These are phyloP conservation scores for Dioszegia aurantiaca DNA, from an alignment of 768 basidiomycete species.

Conservation along the genomic window DNA sequence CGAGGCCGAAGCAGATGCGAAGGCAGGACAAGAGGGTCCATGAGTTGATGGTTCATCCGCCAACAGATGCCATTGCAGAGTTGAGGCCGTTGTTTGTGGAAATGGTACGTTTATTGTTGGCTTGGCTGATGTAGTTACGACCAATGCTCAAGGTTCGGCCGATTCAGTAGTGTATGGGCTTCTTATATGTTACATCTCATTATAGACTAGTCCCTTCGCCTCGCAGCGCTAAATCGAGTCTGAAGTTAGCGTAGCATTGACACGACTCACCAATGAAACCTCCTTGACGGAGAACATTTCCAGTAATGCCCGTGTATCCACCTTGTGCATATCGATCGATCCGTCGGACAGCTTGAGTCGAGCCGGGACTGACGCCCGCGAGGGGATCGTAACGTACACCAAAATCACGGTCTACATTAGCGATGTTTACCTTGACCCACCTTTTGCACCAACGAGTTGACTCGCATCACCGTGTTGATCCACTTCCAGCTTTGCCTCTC, in stretches of 20 bases:
- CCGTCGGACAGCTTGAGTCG: constrained; percentile 51
- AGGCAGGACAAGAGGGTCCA: constrained; percentile 12
- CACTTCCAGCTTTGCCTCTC: constrained; percentile 74
- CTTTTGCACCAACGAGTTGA: constrained; percentile 96
- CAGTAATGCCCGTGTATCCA: constrained; percentile 62
- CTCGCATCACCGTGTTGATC: constrained; percentile 94
- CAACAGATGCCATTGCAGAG: constrained; percentile 71
- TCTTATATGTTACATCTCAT: too few relatives aligned
- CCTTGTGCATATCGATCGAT: constrained; percentile 28
- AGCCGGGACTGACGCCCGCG: constrained; percentile 52
- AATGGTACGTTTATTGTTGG: constrained; percentile 61
- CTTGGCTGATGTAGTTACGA: constrained; percentile 9
- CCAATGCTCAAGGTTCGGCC: constrained; percentile 18
- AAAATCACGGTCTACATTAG: constrained; percentile 76
- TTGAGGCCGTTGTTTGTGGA: constrained; percentile 86
- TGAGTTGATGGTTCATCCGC: constrained; percentile 64
- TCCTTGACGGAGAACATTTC: constrained; percentile 75
- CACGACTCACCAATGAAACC: constrained; percentile 55
- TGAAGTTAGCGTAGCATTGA: constrained; percentile 14
- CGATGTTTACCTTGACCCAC: constrained; percentile 54
- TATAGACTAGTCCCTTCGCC: constrained; percentile 35
- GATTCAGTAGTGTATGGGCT: constrained; percentile 4
- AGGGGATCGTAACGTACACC: constrained; percentile 88
- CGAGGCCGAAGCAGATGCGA: constrained; percentile 11
- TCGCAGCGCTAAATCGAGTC: constrained; percentile 41